Conservation (phyloP, 352 stramenopile species). For the Plasmopara muralis region DNA sequence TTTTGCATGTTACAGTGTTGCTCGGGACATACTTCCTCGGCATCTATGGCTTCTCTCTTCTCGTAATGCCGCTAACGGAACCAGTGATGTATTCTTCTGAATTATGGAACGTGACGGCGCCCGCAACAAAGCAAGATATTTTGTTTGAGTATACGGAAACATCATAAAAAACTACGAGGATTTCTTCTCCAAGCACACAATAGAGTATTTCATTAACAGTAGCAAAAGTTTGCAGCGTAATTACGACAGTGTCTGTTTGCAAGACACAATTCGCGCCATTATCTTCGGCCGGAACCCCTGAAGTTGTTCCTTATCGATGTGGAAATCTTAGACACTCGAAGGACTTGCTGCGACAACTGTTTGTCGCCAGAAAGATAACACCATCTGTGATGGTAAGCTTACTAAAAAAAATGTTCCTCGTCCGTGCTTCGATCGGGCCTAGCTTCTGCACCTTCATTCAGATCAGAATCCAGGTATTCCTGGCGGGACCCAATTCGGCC, state of each 20-base stretch:
- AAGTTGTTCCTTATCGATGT: constrained; percentile 11
- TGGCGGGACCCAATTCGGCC: constrained; percentile 2
- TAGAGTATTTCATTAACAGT: constrained; percentile 32
- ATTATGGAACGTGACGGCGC: constrained; percentile 77
- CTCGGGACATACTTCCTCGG: constrained; percentile 75
- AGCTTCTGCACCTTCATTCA: constrained; percentile 10
- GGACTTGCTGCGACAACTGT: neutral
- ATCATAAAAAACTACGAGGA: constrained; percentile 14
- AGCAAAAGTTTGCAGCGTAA: constrained; percentile 10
- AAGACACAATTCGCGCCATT: constrained; percentile 10
- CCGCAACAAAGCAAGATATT: constrained; percentile 33
- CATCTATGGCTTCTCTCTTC: constrained; percentile 69
- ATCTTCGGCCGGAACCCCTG: constrained; percentile 1
- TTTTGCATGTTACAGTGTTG: constrained; percentile 37
- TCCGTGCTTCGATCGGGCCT: constrained; percentile 10
- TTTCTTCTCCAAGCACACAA: constrained; percentile 10
- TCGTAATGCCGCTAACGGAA: constrained; percentile 73
- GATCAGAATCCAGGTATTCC: constrained; percentile 11
- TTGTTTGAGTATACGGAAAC: constrained; percentile 37
- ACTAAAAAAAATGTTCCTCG: constrained; percentile 14
- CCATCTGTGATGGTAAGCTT: neutral
- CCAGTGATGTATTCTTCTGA: constrained; percentile 73
- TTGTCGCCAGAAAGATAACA: neutral
- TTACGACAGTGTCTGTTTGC: no score
- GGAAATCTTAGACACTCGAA: constrained; percentile 11